Evolutionary conservation across 345 rosid genomes (phyloP), one percentile per base, ranked within the genome.

Genomic region (Citrus trifoliata): DNA sequence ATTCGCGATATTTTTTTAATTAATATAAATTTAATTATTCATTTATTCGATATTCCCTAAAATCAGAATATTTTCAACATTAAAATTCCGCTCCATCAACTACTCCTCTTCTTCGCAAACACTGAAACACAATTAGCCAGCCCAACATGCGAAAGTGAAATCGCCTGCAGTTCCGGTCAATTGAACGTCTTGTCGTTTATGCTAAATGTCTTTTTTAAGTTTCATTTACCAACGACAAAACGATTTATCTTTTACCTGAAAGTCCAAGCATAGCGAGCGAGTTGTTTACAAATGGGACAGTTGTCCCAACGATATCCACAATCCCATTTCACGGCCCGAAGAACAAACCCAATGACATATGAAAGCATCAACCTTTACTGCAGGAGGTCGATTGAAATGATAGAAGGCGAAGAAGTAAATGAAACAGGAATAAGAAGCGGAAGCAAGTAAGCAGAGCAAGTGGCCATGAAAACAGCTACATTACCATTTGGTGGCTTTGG

Each of bases 401-500:
- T 37, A 27, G 76, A 38, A 73, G 16, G n/a, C 14, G 68, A 19
- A 24, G 32, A 24, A 13, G 46, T 40, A 40, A 40, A 9, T 40
- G 56, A 5, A 18, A 19, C 22, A 46, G 35, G 42, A 28, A n/a
- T 6, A 55, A 28, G 28, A 32, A 70, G 21, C 3, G 22, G 48
- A 16, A 16, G 7, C 13, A 27, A 27, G 12, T 46, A 27, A 69
- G 25, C 22, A 25, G 25, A 59, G 32, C 10, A 7, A 71, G 42
- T 35, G 56, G 69, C 69, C 68, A 76, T 76, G 79, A 76, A 53
- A 53, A 7, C 71, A 30, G 79, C 37, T 14, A 56, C 53, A 64
- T 32, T 53, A 18, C 63, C 78, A 9, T 75, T 65, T n/a, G 42
- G 64, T 33, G 62, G 35, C 7, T 76, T 63, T 51, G 63, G 64